Conservation (phyloP, 192 early-diverging fungal genomes). For the Coemansia reversa region DNA sequence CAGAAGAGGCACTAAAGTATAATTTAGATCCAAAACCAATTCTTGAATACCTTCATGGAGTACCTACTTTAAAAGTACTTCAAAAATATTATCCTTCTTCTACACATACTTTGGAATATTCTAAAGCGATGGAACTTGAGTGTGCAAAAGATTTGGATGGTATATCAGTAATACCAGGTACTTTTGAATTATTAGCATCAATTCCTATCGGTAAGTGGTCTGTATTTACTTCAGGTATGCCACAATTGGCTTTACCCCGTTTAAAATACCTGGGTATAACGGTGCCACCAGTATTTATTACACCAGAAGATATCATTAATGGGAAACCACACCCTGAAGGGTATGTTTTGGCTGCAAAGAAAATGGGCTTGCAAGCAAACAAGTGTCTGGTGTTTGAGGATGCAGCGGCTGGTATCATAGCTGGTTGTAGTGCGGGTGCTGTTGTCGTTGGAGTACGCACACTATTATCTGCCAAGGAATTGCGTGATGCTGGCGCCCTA, state of each 20-base stretch:
- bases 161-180: conserved; percentile 19
- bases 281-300: conserved; percentile 23
- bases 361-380: conserved; percentile 5
- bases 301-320: conserved; percentile 17
- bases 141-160: conserved; percentile 11
- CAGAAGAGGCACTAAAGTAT: no score
- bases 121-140: conserved; percentile 20
- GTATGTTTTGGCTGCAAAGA: conserved; percentile 23
- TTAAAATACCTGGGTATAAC: conserved; percentile 24
- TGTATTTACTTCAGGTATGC: conserved; percentile 39
- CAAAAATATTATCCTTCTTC: conserved; percentile 17
- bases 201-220: conserved; percentile 19
- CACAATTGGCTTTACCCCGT: conserved; percentile 22
- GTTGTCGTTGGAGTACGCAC: conserved; percentile 29
- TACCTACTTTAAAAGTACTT: conserved; percentile 38
- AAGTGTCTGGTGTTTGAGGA: conserved; percentile 45
- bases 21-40: conserved; percentile 24
- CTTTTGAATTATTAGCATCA: conserved; percentile 3
- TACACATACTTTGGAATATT: conserved; percentile 26
- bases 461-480: conserved; percentile 10
- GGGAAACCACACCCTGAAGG: conserved; percentile 43
- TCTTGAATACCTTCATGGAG: conserved; percentile 25
- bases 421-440: conserved; percentile 15
- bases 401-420: conserved; percentile 17
- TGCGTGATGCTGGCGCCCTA: conserved; percentile 27